These are phyloP conservation scores for Euphorbia tirucalli DNA, from an alignment of 345 rosid species.

Conservation along the genomic window DNA sequence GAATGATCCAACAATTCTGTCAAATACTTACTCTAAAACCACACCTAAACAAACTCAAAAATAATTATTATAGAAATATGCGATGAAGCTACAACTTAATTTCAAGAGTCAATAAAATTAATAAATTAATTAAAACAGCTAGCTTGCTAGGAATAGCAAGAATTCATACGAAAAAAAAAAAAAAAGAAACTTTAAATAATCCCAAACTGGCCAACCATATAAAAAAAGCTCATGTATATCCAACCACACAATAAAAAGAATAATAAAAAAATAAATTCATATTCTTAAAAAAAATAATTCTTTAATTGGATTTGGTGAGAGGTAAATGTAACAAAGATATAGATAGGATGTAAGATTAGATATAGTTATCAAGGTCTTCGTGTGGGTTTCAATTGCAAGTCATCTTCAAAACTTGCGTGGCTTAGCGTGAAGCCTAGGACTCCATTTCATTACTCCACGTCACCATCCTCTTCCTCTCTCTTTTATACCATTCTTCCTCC, in stretches of 20 bases:
- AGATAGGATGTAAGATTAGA: constrained; percentile 26
- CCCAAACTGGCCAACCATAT: constrained; percentile 13
- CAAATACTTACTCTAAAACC: constrained; percentile 39
- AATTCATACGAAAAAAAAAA: background rate
- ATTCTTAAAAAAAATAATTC: background rate
- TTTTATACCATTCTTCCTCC: constrained; percentile 28
- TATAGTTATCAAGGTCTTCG: constrained; percentile 39
- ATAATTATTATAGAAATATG: background rate
- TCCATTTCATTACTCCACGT: constrained; percentile 49
- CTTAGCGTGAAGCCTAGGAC: constrained; percentile 43
- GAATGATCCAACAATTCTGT: constrained; percentile 19
- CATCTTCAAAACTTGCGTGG: constrained; percentile 13
- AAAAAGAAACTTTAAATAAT: constrained; percentile 1
- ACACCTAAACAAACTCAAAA: constrained; percentile 32
- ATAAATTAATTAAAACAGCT: background rate
- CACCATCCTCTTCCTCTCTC: constrained; percentile 24
- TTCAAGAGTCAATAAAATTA: background rate
- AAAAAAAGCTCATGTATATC: constrained; percentile 15
- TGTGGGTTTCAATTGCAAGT: constrained; percentile 34
- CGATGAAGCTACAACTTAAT: background rate
- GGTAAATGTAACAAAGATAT: constrained; percentile 30
- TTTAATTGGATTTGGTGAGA: constrained; percentile 28
- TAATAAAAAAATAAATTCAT: background rate
- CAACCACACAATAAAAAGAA: constrained; percentile 14
- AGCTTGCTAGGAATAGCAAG: background rate